Evolutionary conservation across 2,329 filamentous ascomycete species (phyloP).

Genomic region (Pseudogymnoascus verrucosus): DNA sequence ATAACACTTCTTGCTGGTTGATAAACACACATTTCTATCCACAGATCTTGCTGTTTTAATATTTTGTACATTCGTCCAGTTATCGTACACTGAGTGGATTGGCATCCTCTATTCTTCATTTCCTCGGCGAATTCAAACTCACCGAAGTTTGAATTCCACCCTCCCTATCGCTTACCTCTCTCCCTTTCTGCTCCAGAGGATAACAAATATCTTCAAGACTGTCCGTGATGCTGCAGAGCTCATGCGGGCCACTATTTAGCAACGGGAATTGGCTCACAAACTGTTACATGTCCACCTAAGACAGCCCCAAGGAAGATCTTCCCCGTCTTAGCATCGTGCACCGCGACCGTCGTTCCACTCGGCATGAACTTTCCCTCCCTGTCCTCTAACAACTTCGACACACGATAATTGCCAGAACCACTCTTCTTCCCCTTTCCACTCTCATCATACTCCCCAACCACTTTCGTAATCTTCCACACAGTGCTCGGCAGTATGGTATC

Average conservation of each 20-base stretch:
- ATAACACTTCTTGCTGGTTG: too few relatives aligned
- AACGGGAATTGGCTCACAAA: conserved; percentile 15
- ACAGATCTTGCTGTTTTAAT: neutral
- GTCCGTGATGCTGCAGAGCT: neutral
- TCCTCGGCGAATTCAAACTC: neutral
- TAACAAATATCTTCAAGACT: neutral
- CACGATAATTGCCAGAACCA: conserved; percentile 15
- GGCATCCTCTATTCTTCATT: neutral
- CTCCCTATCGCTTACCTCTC: neutral
- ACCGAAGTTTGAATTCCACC: too few relatives aligned
- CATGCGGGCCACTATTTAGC: neutral
- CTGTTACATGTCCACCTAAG: conserved; percentile 19
- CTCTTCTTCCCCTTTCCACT: conserved; percentile 6
- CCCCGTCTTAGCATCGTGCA: conserved; percentile 28
- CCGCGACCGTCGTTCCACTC: conserved; percentile 20
- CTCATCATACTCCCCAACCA: conserved; percentile 11
- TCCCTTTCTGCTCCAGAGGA: neutral
- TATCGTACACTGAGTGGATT: neutral
- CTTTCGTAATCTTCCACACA: conserved; percentile 23
- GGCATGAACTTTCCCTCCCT: conserved; percentile 23
- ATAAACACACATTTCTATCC: too few relatives aligned
- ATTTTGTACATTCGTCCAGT: neutral
- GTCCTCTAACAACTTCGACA: conserved; percentile 31
- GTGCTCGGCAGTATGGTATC: conserved; percentile 17
- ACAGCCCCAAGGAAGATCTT: conserved; percentile 26